A percentile compares a stretch with the other conserved stretches of the same genome.
These are phyloP conservation scores for Plasmodium coatneyi DNA, from an alignment of 169 alveolate genomes.

Conservation along the genomic window DNA sequence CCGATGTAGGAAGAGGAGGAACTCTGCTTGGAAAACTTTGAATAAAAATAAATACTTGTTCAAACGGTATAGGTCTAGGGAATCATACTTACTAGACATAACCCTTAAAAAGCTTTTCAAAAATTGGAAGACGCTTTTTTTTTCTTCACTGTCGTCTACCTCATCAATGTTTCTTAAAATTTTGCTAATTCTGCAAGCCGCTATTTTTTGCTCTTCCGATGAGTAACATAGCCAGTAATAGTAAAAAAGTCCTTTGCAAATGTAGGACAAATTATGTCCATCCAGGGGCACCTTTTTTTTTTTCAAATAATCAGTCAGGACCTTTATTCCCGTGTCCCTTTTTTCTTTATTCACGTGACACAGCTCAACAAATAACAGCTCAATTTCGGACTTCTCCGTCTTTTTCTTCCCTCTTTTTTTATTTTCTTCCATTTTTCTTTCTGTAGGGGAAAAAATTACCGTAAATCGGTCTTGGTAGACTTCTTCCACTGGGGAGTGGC, in stretches of 20 bases:
- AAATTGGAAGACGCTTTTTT: conserved; percentile 24
- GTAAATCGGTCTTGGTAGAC: neutral
- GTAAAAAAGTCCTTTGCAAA: conserved; percentile 55
- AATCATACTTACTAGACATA: conserved; percentile 52
- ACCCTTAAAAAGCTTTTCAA: conserved; percentile 26
- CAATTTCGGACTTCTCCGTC: conserved; percentile 9
- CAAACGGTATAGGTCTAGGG: conserved; percentile 31
- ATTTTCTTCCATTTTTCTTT: neutral
- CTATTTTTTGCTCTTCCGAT: conserved; percentile 21
- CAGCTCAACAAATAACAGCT: conserved; percentile 17
- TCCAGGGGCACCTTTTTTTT: neutral
- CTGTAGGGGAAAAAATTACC: neutral
- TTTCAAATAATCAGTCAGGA: conserved; percentile 13
- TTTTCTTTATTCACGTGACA: conserved; percentile 46
- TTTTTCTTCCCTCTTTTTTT: neutral
- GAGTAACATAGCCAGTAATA: conserved; percentile 72
- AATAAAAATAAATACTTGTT: conserved; percentile 55
- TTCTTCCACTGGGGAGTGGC: neutral
- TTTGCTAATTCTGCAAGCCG: conserved; percentile 48
- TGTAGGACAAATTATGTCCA: conserved; percentile 2
- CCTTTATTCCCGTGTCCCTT: conserved; percentile 26
- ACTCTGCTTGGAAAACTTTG: conserved; percentile 53
- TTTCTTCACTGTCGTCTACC: neutral
- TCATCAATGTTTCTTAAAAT: conserved; percentile 25
- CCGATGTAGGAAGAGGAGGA: conserved; percentile 32